These are phyloP conservation scores for Penicillium oxalicum DNA, from an alignment of 2,329 filamentous ascomycete species.

Conservation along the genomic window DNA sequence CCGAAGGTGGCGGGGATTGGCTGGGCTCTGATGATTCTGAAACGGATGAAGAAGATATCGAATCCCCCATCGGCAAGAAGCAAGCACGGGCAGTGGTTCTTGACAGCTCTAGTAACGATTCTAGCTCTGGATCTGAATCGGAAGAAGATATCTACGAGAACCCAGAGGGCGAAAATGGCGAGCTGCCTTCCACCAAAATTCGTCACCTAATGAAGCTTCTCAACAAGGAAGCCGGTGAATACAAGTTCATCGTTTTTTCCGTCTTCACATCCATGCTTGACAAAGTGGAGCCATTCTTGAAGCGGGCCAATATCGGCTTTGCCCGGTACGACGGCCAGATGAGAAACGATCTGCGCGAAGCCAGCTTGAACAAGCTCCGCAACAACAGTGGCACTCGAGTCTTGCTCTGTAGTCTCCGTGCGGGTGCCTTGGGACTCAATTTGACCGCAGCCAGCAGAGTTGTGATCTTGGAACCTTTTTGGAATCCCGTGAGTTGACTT, in stretches of 20 bases:
- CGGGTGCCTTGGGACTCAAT: slow-evolving; percentile 87
- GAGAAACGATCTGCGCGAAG: slow-evolving; percentile 88
- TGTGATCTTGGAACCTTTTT: slow-evolving; percentile 94
- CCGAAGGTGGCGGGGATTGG: slow-evolving; percentile 77
- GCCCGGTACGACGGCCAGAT: slow-evolving; percentile 93
- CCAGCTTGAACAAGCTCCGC: slow-evolving; percentile 70
- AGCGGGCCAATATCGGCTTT: slow-evolving; percentile 65
- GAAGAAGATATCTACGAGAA: slow-evolving; percentile 37
- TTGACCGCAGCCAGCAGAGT: slow-evolving; percentile 89
- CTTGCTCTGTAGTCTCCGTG: slow-evolving; percentile 87
- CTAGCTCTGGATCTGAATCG: slow-evolving; percentile 42
- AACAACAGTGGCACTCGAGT: slow-evolving; percentile 70
- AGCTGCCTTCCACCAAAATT: slow-evolving; percentile 74
- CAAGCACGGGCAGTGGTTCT: slow-evolving; percentile 17
- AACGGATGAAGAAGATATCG: slow-evolving; percentile 33
- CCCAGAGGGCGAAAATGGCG: slow-evolving; percentile 42
- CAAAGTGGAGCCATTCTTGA: slow-evolving; percentile 86
- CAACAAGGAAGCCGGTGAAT: slow-evolving; percentile 66
- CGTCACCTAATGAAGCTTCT: slow-evolving; percentile 77
- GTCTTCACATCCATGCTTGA: slow-evolving; percentile 99
- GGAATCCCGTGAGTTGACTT: slow-evolving; percentile 69
- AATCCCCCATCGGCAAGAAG: slow-evolving; percentile 22
- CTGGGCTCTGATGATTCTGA: slow-evolving; percentile 67
- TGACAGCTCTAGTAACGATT: slow-evolving; percentile 28
- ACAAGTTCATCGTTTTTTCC: slow-evolving; percentile 98